Conservation (phyloP, 805 yeast species). For the Lipomyces kockii region DNA sequence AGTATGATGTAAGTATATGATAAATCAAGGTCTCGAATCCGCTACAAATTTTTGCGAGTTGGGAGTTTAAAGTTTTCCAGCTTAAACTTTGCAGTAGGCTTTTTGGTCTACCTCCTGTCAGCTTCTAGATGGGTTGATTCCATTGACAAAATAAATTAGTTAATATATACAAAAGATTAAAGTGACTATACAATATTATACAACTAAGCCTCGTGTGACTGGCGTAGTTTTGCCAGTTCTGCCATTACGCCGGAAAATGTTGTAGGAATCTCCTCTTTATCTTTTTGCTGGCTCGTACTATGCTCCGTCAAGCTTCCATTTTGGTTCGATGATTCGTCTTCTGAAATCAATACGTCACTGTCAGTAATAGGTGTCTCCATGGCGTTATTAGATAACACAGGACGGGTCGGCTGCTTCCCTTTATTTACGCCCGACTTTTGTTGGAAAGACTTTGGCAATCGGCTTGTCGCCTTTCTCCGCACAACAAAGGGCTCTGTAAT, state of each 20-base stretch:
- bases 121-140: too few species aligned
- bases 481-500: conserved; percentile 40
- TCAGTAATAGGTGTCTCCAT: neutral
- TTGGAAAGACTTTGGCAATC: neutral
- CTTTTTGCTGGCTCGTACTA: neutral
- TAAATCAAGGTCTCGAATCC: neutral
- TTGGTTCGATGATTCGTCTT: neutral
- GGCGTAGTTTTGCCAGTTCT: conserved; percentile 11
- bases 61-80: conserved; percentile 21
- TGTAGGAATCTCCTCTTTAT: neutral
- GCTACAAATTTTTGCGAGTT: conserved; percentile 8
- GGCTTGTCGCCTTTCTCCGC: neutral
- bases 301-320: neutral
- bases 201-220: neutral
- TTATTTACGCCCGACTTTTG: neutral
- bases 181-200: neutral
- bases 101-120: neutral
- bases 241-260: conserved; percentile 27
- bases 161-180: neutral
- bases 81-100: neutral
- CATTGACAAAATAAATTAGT: too few species aligned
- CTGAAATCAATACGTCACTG: neutral
- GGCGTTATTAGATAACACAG: conserved; percentile 1
- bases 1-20: neutral
- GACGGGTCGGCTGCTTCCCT: conserved; percentile 4